A percentile compares a stretch with the other conserved stretches of the same genome.
These are phyloP conservation scores for Zygosaccharomyces pseudorouxii DNA, from an alignment of 805 yeast species.

Conservation along the genomic window DNA sequence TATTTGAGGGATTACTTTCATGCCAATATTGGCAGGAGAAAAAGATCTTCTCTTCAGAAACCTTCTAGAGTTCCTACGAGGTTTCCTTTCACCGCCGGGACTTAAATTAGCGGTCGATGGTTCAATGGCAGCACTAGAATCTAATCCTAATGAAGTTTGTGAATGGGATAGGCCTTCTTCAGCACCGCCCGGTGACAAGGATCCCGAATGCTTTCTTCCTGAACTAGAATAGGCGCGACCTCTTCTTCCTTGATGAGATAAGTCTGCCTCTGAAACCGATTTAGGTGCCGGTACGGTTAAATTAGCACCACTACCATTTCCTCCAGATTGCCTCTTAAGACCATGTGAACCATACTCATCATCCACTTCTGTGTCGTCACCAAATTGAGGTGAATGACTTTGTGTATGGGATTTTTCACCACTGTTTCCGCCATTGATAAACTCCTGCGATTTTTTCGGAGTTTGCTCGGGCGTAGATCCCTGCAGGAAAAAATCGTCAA, in stretches of 20 bases:
- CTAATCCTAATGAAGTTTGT: background rate
- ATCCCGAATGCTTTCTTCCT: constrained; percentile 3
- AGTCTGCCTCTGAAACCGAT: constrained; percentile 13
- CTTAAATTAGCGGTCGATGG: background rate
- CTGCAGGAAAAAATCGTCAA: constrained; percentile 12
- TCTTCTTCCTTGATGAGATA: constrained; percentile 17
- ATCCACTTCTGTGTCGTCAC: background rate
- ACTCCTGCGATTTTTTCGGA: constrained; percentile 6
- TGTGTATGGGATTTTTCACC: background rate
- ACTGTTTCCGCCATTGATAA: background rate
- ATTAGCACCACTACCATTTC: constrained; percentile 17
- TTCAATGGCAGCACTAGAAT: constrained; percentile 1
- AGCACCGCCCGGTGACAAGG: background rate
- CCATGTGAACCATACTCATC: background rate
- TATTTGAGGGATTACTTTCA: constrained; percentile 16
- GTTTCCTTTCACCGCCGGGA: constrained; percentile 19
- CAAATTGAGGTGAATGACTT: background rate
- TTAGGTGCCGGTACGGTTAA: constrained; percentile 10
- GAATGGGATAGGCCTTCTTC: constrained; percentile 1
- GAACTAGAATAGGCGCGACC: constrained; percentile 23
- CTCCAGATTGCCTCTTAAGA: background rate
- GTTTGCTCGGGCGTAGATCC: constrained; percentile 6
- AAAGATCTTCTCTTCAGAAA: constrained; percentile 29
- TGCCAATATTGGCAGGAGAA: constrained; percentile 26
- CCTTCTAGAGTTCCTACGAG: constrained; percentile 27